Percentiles rank a stretch among this genome's conserved stretches.
Evolutionary conservation across 257 asterid genomes (phyloP).

Genomic region (Catharanthus roseus): DNA sequence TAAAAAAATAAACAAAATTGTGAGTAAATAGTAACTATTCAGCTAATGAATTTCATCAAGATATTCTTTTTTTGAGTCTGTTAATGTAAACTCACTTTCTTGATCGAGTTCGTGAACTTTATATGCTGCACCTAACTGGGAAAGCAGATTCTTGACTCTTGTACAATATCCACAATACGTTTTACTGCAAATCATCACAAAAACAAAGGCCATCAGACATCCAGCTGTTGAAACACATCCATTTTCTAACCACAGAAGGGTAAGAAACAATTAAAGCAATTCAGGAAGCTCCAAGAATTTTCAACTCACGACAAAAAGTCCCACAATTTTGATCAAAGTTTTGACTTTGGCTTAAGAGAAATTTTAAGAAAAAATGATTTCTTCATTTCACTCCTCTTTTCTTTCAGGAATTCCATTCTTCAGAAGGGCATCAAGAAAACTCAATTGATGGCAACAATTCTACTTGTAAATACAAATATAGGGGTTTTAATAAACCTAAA

Average conservation of each 20-base stretch:
- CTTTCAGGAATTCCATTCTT: too few species aligned
- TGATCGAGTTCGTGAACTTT: constrained; percentile 63
- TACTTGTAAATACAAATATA: background rate
- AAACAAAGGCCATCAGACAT: background rate
- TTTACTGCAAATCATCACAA: constrained; percentile 38
- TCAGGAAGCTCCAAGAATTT: too few species aligned
- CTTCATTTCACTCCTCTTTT: background rate
- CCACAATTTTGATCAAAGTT: background rate
- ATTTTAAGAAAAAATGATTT: too few species aligned
- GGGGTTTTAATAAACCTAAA: background rate
- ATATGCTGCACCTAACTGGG: constrained; percentile 51
- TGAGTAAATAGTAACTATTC: background rate
- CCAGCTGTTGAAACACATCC: background rate
- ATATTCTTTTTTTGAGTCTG: background rate
- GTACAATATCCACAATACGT: constrained; percentile 63
- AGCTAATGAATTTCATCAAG: background rate
- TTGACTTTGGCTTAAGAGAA: too few species aligned
- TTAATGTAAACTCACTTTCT: constrained; percentile 49
- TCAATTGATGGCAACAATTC: background rate
- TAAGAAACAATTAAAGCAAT: too few species aligned
- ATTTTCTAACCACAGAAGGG: background rate
- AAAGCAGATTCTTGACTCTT: constrained; percentile 59
- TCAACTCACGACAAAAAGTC: background rate
- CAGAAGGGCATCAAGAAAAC: too few species aligned
- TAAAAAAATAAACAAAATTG: background rate